phyloP scores from a whole-genome alignment of 1,284 basidiomycete genomes.

The Microbotryum saponariae region DNA sequence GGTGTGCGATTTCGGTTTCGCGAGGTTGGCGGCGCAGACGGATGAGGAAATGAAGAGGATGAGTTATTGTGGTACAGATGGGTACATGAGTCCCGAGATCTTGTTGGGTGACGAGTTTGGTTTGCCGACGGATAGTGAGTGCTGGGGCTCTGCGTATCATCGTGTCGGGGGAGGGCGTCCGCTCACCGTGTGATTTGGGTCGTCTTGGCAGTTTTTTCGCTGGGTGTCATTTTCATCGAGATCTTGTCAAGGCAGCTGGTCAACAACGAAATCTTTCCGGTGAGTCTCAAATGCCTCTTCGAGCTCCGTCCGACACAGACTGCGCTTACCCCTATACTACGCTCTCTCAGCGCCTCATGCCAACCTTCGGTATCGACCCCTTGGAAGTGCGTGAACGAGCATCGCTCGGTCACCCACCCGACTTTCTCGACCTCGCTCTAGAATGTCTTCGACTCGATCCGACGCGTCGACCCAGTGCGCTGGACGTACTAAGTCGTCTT shows the following conservation, averaged over 20 bases:
- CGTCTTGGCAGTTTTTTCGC: constrained; percentile 11
- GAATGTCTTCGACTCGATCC: constrained; percentile 70
- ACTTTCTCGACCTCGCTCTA: constrained; percentile 67
- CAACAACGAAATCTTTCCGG: constrained; percentile 65
- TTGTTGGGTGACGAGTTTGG: constrained; percentile 83
- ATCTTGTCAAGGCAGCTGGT: constrained; percentile 77
- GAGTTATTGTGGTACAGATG: constrained; percentile 90
- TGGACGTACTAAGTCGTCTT: constrained; percentile 65
- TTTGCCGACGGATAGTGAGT: constrained; percentile 64
- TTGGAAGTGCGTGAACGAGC: constrained; percentile 65
- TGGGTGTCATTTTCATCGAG: constrained; percentile 87
- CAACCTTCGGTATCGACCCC: constrained; percentile 66
- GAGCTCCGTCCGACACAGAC: constrained; percentile 27
- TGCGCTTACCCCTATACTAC: constrained; percentile 4
- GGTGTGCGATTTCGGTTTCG: constrained; percentile 77
- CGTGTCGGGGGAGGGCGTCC: background rate
- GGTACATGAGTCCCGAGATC: constrained; percentile 75
- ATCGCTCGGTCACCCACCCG: constrained; percentile 66
- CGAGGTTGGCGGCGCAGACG: constrained; percentile 82
- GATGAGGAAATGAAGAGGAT: constrained; percentile 83
- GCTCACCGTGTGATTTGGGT: background rate
- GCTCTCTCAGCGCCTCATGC: constrained; percentile 52
- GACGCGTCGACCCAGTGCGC: constrained; percentile 61
- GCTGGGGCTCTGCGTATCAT: no score
- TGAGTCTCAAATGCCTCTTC: constrained; percentile 19